Evolutionary conservation across 306 rosid genomes (phyloP).

Genomic region (Cercis canadensis): DNA sequence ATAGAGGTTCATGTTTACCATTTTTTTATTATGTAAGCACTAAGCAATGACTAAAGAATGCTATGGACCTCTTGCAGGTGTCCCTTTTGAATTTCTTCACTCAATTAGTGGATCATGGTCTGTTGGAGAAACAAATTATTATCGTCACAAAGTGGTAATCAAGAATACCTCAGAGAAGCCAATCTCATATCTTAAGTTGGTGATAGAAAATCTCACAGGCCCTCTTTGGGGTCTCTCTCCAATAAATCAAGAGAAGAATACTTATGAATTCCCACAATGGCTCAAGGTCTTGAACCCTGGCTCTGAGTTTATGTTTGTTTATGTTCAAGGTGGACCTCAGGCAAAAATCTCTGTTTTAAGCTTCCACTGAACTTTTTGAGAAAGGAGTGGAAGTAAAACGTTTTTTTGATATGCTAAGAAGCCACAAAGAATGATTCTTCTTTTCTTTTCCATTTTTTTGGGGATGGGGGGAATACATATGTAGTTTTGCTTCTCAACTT

Average conservation of each 20-base stretch:
- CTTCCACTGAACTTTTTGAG: slow-evolving; percentile 53
- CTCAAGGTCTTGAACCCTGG: slow-evolving; percentile 63
- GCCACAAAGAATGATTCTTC: background rate
- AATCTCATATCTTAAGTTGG: slow-evolving; percentile 59
- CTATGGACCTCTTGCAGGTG: slow-evolving; percentile 45
- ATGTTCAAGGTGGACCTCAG: slow-evolving; percentile 88
- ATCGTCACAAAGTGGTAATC: slow-evolving; percentile 74
- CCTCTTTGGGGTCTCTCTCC: slow-evolving; percentile 81
- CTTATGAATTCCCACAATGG: slow-evolving; percentile 76
- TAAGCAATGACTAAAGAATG: background rate
- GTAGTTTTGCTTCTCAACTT: background rate
- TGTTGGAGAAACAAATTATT: slow-evolving; percentile 47
- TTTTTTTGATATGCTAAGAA: slow-evolving; percentile 1
- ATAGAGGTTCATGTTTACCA: too few species aligned
- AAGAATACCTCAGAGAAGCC: slow-evolving; percentile 75
- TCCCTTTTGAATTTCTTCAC: slow-evolving; percentile 65
- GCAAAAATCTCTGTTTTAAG: slow-evolving; percentile 61
- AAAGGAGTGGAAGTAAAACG: background rate
- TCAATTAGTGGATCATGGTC: slow-evolving; percentile 72
- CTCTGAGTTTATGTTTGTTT: slow-evolving; percentile 62
- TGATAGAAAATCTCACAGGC: slow-evolving; percentile 66
- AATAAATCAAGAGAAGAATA: slow-evolving; percentile 50
- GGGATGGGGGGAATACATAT: too few species aligned
- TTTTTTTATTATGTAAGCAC: slow-evolving; percentile 1
- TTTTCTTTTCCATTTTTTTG: background rate